Evolutionary conservation across 352 stramenopile species (phyloP), one percentile per base, ranked within the genome.

Genomic region (Plasmopara viticola): DNA sequence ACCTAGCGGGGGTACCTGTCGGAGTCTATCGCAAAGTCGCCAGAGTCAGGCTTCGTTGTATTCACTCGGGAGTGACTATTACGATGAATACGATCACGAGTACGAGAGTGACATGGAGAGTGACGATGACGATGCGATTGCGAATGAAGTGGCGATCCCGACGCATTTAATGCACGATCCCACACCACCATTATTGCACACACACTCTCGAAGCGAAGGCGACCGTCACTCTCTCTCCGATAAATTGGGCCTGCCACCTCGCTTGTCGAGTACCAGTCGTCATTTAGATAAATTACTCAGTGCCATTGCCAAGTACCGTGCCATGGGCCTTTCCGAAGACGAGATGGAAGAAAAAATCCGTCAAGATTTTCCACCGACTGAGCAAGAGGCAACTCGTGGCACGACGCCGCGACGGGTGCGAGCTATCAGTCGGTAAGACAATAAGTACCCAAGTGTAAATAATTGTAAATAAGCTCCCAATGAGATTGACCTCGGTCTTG

Each of bases 91-190:
- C 14, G 59, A 74, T 4, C 50, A 59, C 29, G 72, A 86, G 10
- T 73, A 72, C 7, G 64, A 78, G 25, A 64, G 64, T 12, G 68
- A 86, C 12, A 51, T 8, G 10, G 51, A 67, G 25, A 64, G 67
- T 44, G 60, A 78, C 10, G 78, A 87, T 18, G 74, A 87, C n/a
- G 78, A 88, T 17, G 71, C 80, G 30, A 89, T 91, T 57, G 76
- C 76, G 7, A 77, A 81, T 37, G 80, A 91, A 37, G 66, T 92
- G 51, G 78, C 78, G n/a, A 61, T 68, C 29, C 80, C 80, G 5
- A 77, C 72, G 42, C 56, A 18, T 12, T 64, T 68, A 52, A 66
- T 66, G 48, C 50, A 61, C 29, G 59, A 64, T 47, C 52, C 50
- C 6, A 60, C 66, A 4, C 66, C 63, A n/a, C 63, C 62, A 6